Percentiles rank a stretch among this genome's conserved stretches.
These are phyloP conservation scores for Claviceps sorghi DNA, from an alignment of 2,329 filamentous ascomycete species.

Conservation along the genomic window DNA sequence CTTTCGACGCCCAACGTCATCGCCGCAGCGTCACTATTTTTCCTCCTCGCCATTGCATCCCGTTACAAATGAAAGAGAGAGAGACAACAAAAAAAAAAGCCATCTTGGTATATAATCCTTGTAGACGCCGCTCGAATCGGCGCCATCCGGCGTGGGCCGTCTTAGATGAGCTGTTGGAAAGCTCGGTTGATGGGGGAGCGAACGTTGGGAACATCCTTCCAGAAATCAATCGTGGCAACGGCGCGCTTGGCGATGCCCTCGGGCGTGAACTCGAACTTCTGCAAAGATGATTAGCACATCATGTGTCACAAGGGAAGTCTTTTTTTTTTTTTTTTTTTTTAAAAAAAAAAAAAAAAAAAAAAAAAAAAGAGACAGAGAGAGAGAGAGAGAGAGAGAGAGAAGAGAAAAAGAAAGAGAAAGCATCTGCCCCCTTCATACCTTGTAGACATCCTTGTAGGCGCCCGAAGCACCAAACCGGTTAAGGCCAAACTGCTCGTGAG, in stretches of 20 bases:
- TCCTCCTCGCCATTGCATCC: conserved; percentile 5
- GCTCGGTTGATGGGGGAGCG: conserved; percentile 94
- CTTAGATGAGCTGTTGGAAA: conserved; percentile 91
- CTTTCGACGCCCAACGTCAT: conserved; percentile 13
- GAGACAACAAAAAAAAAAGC: conserved; percentile 1
- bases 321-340: too few relatives aligned
- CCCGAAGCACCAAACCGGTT: conserved; percentile 98
- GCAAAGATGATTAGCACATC: conserved; percentile 23
- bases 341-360: too few relatives aligned
- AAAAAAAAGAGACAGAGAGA: too few relatives aligned
- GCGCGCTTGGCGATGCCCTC: conserved; percentile 95
- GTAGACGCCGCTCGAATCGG: neutral
- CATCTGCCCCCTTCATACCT: conserved; percentile 37
- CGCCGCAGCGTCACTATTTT: conserved; percentile 13
- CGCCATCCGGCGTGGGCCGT: neutral
- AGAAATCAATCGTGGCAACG: conserved; percentile 84
- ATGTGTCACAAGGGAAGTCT: too few relatives aligned
- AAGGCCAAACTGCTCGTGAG: conserved; percentile 18
- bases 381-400: too few relatives aligned
- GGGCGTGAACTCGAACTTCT: conserved; percentile 99
- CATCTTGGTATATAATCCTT: conserved; percentile 1
- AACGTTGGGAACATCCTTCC: conserved; percentile 81
- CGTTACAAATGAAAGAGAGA: conserved; percentile 1
- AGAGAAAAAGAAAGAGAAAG: too few relatives aligned
- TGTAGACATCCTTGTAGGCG: conserved; percentile 96